Percentiles rank a stretch among this genome's conserved stretches.
Evolutionary conservation across 2,329 filamentous ascomycete species (phyloP).

Genomic region (Colletotrichum tofieldiae): DNA sequence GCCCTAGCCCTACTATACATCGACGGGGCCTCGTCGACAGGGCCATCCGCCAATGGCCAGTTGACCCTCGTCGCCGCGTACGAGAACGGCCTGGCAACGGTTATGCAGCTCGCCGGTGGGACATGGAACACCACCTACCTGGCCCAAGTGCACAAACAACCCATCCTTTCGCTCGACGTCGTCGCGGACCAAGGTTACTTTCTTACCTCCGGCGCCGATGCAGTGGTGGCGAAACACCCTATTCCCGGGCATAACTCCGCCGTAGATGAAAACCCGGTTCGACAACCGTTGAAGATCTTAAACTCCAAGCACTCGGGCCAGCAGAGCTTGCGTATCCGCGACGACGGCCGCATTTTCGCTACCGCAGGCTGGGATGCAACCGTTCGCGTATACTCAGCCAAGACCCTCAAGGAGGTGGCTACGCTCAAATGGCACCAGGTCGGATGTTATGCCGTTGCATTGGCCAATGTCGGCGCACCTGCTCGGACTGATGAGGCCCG

Average conservation of each 20-base stretch:
- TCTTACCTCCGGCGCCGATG: constrained; percentile 87
- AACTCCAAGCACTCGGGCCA: constrained; percentile 94
- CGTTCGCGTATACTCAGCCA: constrained; percentile 84
- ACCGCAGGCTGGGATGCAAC: constrained; percentile 94
- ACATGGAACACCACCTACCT: constrained; percentile 72
- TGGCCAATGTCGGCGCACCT: constrained; percentile 65
- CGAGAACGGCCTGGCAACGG: constrained; percentile 84
- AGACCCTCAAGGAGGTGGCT: constrained; percentile 87
- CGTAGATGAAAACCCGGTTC: constrained; percentile 1
- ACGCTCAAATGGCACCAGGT: constrained; percentile 95
- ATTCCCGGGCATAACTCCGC: constrained; percentile 59
- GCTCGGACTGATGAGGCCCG: constrained; percentile 24
- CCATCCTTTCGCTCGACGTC: constrained; percentile 82
- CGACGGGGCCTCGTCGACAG: constrained; percentile 48
- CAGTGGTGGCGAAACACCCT: constrained; percentile 82
- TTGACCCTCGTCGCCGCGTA: constrained; percentile 83
- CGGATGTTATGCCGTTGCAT: constrained; percentile 86
- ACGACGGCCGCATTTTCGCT: constrained; percentile 86
- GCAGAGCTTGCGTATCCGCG: constrained; percentile 83
- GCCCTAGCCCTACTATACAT: constrained; percentile 75
- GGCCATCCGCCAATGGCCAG: constrained; percentile 20
- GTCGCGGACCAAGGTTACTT: constrained; percentile 70
- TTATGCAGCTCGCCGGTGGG: constrained; percentile 68
- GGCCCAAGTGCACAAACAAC: constrained; percentile 81
- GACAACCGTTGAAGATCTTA: constrained; percentile 70